Conservation (phyloP, 2,329 filamentous ascomycete species). For the Hypomyces perniciosus region DNA sequence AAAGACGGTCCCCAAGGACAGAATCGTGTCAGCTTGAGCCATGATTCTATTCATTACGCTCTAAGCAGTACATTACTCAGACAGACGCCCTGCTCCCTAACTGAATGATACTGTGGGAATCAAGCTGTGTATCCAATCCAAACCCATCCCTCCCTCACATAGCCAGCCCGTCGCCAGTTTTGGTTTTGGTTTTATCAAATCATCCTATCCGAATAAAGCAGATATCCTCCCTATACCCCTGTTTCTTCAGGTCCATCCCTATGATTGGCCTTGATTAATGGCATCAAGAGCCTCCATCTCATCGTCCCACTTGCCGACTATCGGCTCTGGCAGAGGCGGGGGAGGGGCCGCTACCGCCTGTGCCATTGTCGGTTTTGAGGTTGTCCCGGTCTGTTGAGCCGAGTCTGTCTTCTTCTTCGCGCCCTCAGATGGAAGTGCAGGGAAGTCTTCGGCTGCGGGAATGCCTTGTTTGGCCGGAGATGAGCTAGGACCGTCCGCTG, state of each 20-base stretch:
- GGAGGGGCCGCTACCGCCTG: constrained; percentile 18
- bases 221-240: background rate
- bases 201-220: background rate
- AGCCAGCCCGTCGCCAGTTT: too few species aligned
- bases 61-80: background rate
- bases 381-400: constrained; percentile 9
- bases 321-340: constrained; percentile 24
- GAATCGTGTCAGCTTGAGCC: background rate
- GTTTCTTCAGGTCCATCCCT: background rate
- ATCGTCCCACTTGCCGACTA: constrained; percentile 48
- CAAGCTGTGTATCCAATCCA: too few species aligned
- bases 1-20: background rate
- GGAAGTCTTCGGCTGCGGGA: constrained; percentile 30
- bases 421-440: constrained; percentile 27
- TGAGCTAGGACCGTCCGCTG: constrained; percentile 15
- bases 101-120: too few species aligned
- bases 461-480: constrained; percentile 17
- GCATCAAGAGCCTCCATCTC: constrained; percentile 50
- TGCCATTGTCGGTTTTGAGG: constrained; percentile 26
- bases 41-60: constrained; percentile 4
- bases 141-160: too few species aligned
- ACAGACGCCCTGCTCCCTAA: background rate
- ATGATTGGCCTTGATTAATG: constrained; percentile 14
- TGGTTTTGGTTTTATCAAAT: background rate
- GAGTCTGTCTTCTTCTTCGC: constrained; percentile 19